phyloP scores from a whole-genome alignment of 257 asterid genomes.

The Solanum piurae region DNA sequence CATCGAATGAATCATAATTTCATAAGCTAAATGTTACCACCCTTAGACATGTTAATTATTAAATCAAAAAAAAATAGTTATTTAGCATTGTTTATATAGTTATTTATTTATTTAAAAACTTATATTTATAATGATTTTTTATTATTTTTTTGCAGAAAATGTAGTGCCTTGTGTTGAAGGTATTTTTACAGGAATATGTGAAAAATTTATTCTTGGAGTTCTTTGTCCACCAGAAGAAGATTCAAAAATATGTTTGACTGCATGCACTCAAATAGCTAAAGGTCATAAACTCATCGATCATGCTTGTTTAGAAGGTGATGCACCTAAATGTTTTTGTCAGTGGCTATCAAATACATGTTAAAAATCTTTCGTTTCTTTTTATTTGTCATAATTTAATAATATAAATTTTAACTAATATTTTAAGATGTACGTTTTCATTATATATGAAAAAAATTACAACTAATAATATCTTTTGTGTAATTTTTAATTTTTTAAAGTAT shows the following conservation, averaged over 20 bases:
- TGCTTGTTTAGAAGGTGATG: background rate
- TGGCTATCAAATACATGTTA: background rate
- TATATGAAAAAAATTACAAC: no score
- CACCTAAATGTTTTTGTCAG: background rate
- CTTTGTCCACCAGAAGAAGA: background rate
- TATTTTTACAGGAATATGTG: background rate
- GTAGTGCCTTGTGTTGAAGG: background rate
- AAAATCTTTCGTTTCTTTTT: no score
- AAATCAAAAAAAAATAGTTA: background rate
- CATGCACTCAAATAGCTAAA: background rate
- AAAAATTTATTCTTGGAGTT: background rate
- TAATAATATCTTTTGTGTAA: no score
- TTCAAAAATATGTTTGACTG: background rate
- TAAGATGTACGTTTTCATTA: no score
- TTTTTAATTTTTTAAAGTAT: no score
- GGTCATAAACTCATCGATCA: background rate
- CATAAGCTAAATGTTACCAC: background rate
- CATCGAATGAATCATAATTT: fast-evolving
- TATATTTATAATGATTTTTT: background rate
- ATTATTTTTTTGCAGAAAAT: background rate
- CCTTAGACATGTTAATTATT: background rate
- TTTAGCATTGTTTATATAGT: background rate
- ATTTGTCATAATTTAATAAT: background rate
- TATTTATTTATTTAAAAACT: background rate
- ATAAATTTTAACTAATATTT: fast-evolving